Base-by-base conservation (phyloP, 2,329 filamentous ascomycete genomes). In the Xylariaceae sp. region DNA sequence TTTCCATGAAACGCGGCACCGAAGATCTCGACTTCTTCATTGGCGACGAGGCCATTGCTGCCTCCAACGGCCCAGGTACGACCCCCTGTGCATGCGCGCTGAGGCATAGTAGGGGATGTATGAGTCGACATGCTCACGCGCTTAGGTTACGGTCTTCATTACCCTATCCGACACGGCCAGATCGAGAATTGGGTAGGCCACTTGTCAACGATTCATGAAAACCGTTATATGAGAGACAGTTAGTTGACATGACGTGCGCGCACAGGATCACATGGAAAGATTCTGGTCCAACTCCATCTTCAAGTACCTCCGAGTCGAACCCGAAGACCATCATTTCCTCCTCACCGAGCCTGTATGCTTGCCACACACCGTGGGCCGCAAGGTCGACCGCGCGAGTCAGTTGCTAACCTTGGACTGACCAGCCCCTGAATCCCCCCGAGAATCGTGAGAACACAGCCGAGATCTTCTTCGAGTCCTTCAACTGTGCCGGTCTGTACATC, bases 231-330 rank as follows among this genome's bases (percentile, higher is more conserved):
- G 7, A 15, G 13, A 4, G 4, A 13, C 23, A 48, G 51, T 69
- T 62, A 49, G 51, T 70, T 62, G 50, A 63, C 57, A 61, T 47
- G 9, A 11, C 23, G 6, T 56, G 5, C 49, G n/a, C 8, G 4
- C 68, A 92, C 67, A 94, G 90, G 94, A 99, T 77, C 90, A 97
- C 71, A 99, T 99, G 94, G 94, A 99, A 77, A 88, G 94, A 64
- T 99, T 97, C 80, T 99, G 94, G 94, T 97, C 95, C 67, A 97
- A 97, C 80, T 99, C 94, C 64, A 99, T 99, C 78, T 99, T 99
- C 85, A 99, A 99, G 76, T 99, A 99, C 73, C 84, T 99, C 56
- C 87, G 94, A 70, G 94, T 99, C 67, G 94, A 99, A 78, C 94
- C 94, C 35, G 94, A 99, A 78, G 94, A 99, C 74, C 94, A 99